A percentile compares a stretch with the other conserved stretches of the same genome.
These are phyloP conservation scores for Eucalyptus microcorys DNA, from an alignment of 345 rosid genomes.

Conservation along the genomic window DNA sequence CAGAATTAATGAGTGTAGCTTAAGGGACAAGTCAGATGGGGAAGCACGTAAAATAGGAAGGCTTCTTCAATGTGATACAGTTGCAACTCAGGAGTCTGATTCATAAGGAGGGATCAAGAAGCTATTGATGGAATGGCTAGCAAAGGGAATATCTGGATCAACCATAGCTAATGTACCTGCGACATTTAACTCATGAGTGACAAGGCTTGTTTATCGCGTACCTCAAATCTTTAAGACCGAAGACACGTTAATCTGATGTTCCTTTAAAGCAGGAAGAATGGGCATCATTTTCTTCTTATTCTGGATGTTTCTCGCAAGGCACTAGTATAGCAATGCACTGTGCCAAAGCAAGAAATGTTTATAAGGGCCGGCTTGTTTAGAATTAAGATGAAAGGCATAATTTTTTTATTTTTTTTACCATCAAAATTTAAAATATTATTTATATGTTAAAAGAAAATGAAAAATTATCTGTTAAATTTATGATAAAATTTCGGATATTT, in stretches of 20 bases:
- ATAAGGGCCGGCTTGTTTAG: neutral
- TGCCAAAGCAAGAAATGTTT: neutral
- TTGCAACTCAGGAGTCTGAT: neutral
- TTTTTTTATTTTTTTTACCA: neutral
- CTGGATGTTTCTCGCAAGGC: neutral
- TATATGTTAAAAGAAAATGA: neutral
- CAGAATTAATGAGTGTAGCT: neutral
- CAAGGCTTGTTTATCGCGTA: neutral
- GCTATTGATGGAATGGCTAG: neutral
- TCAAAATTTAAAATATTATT: neutral
- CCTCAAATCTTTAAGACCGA: neutral
- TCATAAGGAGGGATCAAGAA: neutral
- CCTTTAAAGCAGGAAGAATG: neutral
- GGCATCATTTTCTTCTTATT: neutral
- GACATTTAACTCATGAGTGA: neutral
- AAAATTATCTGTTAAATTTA: neutral
- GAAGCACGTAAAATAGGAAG: neutral
- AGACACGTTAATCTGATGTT: neutral
- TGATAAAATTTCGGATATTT: neutral
- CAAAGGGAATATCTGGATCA: neutral
- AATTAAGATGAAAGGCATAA: neutral
- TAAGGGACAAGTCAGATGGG: neutral
- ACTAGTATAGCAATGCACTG: neutral
- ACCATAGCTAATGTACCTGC: neutral
- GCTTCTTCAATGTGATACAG: neutral